These are phyloP conservation scores for Artomyces pyxidatus DNA, from an alignment of 768 basidiomycete genomes.

Conservation along the genomic window DNA sequence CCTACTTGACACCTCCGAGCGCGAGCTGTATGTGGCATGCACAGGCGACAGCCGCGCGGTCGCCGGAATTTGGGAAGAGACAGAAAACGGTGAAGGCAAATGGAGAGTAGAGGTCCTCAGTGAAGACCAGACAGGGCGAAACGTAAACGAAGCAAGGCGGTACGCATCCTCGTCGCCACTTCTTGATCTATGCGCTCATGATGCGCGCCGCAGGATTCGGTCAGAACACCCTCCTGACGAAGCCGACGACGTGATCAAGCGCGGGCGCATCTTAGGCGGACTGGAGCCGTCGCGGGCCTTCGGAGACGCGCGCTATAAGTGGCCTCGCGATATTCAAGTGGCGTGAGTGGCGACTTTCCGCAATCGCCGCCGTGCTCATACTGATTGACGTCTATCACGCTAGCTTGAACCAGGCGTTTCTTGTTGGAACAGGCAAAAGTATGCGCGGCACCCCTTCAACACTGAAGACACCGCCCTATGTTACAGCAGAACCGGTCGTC, in stretches of 20 bases:
- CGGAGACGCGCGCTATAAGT: slow-evolving; percentile 87
- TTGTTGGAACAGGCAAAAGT: slow-evolving; percentile 50
- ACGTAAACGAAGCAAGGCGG: slow-evolving; percentile 78
- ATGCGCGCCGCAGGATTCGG: slow-evolving; percentile 66
- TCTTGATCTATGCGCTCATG: too few species aligned
- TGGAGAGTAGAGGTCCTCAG: slow-evolving; percentile 94
- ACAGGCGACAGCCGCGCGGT: slow-evolving; percentile 95
- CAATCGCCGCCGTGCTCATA: background rate
- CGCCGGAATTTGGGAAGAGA: slow-evolving; percentile 83
- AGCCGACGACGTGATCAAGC: slow-evolving; percentile 59
- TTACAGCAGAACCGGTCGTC: slow-evolving; percentile 76
- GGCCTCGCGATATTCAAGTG: slow-evolving; percentile 66
- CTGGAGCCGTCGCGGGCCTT: slow-evolving; percentile 84
- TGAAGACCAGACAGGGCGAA: slow-evolving; percentile 95
- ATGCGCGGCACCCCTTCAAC: slow-evolving; percentile 52
- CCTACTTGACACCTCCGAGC: slow-evolving; percentile 75
- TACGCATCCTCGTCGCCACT: slow-evolving; percentile 24
- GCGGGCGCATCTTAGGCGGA: slow-evolving; percentile 80
- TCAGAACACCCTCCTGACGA: slow-evolving; percentile 80
- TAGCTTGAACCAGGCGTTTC: slow-evolving; percentile 61
- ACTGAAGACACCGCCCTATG: slow-evolving; percentile 89
- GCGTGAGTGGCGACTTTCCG: slow-evolving; percentile 35
- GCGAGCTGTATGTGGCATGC: slow-evolving; percentile 82
- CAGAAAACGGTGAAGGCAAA: slow-evolving; percentile 51
- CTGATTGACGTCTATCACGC: background rate